Evolutionary conservation across 257 asterid species (phyloP).

Genomic region (Misopates orontium): DNA sequence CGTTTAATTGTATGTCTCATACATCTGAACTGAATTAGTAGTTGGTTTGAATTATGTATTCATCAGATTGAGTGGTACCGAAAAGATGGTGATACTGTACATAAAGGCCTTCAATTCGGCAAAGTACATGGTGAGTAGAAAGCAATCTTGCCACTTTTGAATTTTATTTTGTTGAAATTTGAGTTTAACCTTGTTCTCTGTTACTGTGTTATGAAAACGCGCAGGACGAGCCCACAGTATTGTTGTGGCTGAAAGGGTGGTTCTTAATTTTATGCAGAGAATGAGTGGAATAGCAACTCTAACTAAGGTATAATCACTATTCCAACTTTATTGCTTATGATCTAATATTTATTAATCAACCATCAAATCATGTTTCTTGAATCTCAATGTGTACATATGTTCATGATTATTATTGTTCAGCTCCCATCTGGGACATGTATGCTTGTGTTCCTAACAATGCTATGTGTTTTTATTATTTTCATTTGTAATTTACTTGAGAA

Average conservation of each 20-base stretch:
- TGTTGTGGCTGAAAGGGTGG: slow-evolving; percentile 94
- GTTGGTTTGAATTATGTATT: slow-evolving; percentile 13
- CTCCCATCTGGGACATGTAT: too few relatives aligned
- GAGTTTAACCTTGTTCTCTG: slow-evolving; percentile 15
- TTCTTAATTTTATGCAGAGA: slow-evolving; percentile 96
- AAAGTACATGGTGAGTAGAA: slow-evolving; percentile 70
- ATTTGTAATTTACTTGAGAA: too few relatives aligned
- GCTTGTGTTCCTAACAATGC: too few relatives aligned
- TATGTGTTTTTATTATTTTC: too few relatives aligned
- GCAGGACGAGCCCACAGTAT: slow-evolving; percentile 89
- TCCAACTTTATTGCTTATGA: not conserved
- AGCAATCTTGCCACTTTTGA: not conserved
- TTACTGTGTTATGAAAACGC: slow-evolving; percentile 23
- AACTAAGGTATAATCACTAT: slow-evolving; percentile 63
- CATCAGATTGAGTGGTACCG: slow-evolving; percentile 75
- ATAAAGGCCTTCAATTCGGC: slow-evolving; percentile 89
- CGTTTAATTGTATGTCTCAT: not conserved
- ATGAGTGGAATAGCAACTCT: slow-evolving; percentile 99
- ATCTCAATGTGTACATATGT: not conserved
- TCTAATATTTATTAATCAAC: not conserved
- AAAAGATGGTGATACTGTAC: slow-evolving; percentile 81
- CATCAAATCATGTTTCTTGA: not conserved
- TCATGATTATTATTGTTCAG: too few relatives aligned
- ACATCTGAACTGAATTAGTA: slow-evolving; percentile 12
- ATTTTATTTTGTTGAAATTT: slow-evolving; percentile 10